Percentiles rank a stretch among this genome's conserved stretches.
These are phyloP conservation scores for Pistacia integerrima DNA, from an alignment of 345 rosid species.

Conservation along the genomic window DNA sequence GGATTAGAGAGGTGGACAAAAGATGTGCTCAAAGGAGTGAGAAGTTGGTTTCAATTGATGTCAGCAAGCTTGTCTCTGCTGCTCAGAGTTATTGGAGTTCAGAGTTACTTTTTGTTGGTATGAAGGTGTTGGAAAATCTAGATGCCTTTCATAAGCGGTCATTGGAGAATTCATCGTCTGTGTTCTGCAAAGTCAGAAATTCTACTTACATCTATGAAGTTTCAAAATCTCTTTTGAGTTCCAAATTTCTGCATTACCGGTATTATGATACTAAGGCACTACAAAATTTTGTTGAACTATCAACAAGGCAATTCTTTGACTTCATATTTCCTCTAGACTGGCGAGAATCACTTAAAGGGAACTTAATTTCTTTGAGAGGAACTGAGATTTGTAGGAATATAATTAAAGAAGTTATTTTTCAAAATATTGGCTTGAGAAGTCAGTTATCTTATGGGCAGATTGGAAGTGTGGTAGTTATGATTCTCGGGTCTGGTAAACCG, in stretches of 20 bases:
- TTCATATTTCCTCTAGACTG: conserved; percentile 41
- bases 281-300: conserved; percentile 9
- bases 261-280: background rate
- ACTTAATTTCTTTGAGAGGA: conserved; percentile 37
- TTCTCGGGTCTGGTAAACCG: conserved; percentile 43
- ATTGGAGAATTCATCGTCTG: conserved; percentile 10
- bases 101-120: conserved; percentile 40
- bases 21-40: conserved; percentile 7
- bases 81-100: conserved; percentile 37
- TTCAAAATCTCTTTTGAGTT: conserved; percentile 31
- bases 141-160: conserved; percentile 19
- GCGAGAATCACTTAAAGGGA: conserved; percentile 26
- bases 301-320: conserved; percentile 20
- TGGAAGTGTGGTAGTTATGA: conserved; percentile 34
- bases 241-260: conserved; percentile 1
- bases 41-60: conserved; percentile 22
- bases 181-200: conserved; percentile 25
- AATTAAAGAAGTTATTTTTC: conserved; percentile 23
- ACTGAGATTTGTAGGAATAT: conserved; percentile 24
- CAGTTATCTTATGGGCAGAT: conserved; percentile 36
- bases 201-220: conserved; percentile 34
- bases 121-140: conserved; percentile 32
- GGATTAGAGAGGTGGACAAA: conserved; percentile 28
- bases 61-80: conserved; percentile 27
- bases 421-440: background rate